These are phyloP conservation scores for Coleophoma crateriformis DNA, from an alignment of 2,329 filamentous ascomycete genomes.

Conservation along the genomic window DNA sequence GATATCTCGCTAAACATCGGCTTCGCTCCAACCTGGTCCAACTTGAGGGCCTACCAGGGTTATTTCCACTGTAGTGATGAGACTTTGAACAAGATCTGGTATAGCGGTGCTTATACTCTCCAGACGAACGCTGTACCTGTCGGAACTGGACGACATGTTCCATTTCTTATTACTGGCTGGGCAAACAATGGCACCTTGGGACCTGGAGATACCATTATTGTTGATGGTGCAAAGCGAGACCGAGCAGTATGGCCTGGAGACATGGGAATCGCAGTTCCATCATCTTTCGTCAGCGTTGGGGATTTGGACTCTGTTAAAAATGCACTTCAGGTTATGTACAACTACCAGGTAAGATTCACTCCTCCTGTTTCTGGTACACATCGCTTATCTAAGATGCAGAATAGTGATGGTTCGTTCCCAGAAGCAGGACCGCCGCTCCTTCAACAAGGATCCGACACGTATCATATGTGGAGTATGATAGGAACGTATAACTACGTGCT, in stretches of 20 bases:
- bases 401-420: conserved; percentile 10
- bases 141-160: conserved; percentile 19
- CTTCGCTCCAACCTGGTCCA: conserved; percentile 30
- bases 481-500: conserved; percentile 45
- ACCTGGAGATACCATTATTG: conserved; percentile 18
- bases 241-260: conserved; percentile 53
- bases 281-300: conserved; percentile 42
- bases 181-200: conserved; percentile 33
- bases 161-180: conserved; percentile 18
- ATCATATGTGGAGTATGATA: conserved; percentile 41
- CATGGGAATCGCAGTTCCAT: conserved; percentile 47
- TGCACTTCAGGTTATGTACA: conserved; percentile 37
- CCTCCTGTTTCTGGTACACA: not conserved
- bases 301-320: conserved; percentile 39
- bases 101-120: conserved; percentile 37
- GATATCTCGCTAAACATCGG: conserved; percentile 27
- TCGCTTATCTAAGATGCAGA: too few species aligned
- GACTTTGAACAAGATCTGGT: conserved; percentile 45
- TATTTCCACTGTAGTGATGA: conserved; percentile 42
- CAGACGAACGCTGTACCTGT: conserved; percentile 15
- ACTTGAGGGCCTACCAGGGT: conserved; percentile 40
- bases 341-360: conserved; percentile 21
- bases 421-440: conserved; percentile 19
- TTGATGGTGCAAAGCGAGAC: conserved; percentile 50
- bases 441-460: conserved; percentile 12